Conservation (phyloP, 2,329 filamentous ascomycete genomes). For the Aspergillus calidoustus region DNA sequence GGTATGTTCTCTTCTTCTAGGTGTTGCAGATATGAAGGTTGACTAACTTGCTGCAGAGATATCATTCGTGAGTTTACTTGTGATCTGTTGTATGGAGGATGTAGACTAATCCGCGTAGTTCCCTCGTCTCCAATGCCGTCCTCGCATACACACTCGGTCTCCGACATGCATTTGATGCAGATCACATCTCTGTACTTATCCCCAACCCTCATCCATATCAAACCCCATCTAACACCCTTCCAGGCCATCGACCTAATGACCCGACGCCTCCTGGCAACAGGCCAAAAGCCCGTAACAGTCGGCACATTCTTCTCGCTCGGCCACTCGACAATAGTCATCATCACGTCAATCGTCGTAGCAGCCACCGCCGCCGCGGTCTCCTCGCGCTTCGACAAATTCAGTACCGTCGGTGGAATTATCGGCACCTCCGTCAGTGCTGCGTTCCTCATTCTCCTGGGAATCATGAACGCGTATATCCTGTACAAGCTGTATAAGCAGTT, state of each 20-base stretch:
- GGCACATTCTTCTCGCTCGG: slow-evolving; percentile 94
- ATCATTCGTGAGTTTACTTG: slow-evolving; percentile 40
- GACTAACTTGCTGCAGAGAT: slow-evolving; percentile 31
- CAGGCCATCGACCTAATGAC: slow-evolving; percentile 93
- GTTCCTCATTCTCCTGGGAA: slow-evolving; percentile 79
- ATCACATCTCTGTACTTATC: slow-evolving; percentile 71
- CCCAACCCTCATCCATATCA: background rate
- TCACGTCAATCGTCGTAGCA: slow-evolving; percentile 90
- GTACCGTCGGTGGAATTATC: slow-evolving; percentile 81
- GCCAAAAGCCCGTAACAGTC: slow-evolving; percentile 85
- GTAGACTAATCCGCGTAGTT: slow-evolving; percentile 37
- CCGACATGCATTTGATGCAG: slow-evolving; percentile 95
- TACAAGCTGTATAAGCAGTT: slow-evolving; percentile 75
- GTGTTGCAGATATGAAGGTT: background rate
- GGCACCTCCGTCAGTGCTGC: slow-evolving; percentile 84
- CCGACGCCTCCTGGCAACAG: slow-evolving; percentile 80
- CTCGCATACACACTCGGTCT: slow-evolving; percentile 88
- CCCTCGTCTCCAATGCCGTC: slow-evolving; percentile 77
- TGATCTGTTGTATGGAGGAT: background rate
- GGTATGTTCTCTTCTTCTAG: slow-evolving; percentile 41
- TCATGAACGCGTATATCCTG: slow-evolving; percentile 85
- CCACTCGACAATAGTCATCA: slow-evolving; percentile 88
- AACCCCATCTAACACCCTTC: background rate
- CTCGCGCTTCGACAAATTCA: slow-evolving; percentile 78
- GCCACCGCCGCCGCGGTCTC: slow-evolving; percentile 85